Percentiles rank a stretch among this genome's conserved stretches.
Evolutionary conservation across 1,139 yeast genomes (phyloP).

Genomic region (Lodderomyces elongisporus): DNA sequence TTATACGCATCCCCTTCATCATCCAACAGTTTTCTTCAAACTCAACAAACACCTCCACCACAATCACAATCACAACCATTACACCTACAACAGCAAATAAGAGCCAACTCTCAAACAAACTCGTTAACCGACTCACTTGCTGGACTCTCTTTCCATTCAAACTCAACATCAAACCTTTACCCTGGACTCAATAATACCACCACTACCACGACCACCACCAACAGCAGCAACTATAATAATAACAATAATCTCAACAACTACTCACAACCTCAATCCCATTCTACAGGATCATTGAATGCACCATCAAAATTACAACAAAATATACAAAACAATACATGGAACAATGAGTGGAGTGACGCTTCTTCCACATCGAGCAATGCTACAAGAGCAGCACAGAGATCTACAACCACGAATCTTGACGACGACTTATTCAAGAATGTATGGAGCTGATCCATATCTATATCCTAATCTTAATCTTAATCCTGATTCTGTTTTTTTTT

Average conservation of each 20-base stretch:
- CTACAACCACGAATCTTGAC: slow-evolving; percentile 22
- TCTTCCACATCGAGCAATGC: slow-evolving; percentile 9
- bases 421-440: slow-evolving; percentile 51
- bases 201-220: too few relatives aligned
- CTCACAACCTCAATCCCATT: slow-evolving; percentile 8
- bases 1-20: slow-evolving; percentile 71
- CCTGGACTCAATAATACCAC: too few relatives aligned
- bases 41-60: slow-evolving; percentile 16
- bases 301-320: slow-evolving; percentile 3
- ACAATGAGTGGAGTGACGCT: slow-evolving; percentile 36
- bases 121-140: slow-evolving; percentile 30
- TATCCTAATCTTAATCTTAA: too few relatives aligned
- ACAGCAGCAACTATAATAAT: slow-evolving; percentile 2
- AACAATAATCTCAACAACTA: background rate
- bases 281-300: too few relatives aligned
- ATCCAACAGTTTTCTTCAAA: slow-evolving; percentile 28
- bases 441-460: slow-evolving; percentile 49
- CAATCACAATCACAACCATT: too few relatives aligned
- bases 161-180: slow-evolving; percentile 5
- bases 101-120: slow-evolving; percentile 9
- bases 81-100: slow-evolving; percentile 6
- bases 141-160: slow-evolving; percentile 26
- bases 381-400: background rate
- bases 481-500: too few relatives aligned
- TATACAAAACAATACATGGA: slow-evolving; percentile 17